Percentiles rank a stretch among this genome's conserved stretches.
Conservation (phyloP, 768 basidiomycete genomes). For the Trametes villosa region DNA sequence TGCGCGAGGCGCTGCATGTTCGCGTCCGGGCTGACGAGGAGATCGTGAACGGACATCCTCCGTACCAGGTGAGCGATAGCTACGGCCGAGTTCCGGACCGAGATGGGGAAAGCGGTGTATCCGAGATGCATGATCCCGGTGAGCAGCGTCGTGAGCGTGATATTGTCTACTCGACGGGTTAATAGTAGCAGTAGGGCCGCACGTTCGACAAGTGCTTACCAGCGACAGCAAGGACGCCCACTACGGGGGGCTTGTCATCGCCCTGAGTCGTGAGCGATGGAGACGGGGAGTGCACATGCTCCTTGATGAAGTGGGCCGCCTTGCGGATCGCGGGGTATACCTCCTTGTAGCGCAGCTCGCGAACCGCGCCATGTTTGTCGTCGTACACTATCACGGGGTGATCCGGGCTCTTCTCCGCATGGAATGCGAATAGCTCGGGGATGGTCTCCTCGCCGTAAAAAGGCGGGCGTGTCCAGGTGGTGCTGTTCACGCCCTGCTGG, state of each 20-base stretch:
- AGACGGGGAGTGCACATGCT: constrained; percentile 3
- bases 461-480: constrained; percentile 39
- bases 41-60: constrained; percentile 26
- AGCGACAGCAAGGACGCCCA: constrained; percentile 29
- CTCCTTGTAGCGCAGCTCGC: constrained; percentile 31
- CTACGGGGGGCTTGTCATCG: constrained; percentile 14
- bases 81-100: constrained; percentile 38
- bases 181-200: not conserved
- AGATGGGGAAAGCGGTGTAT: constrained; percentile 38
- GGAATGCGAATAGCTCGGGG: constrained; percentile 43
- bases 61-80: constrained; percentile 42
- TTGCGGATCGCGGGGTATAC: constrained; percentile 32
- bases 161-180: constrained; percentile 26
- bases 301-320: constrained; percentile 26
- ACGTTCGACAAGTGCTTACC: constrained; percentile 5
- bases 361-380: constrained; percentile 21
- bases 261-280: constrained; percentile 2
- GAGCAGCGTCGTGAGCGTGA: constrained; percentile 19
- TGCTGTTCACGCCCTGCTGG: constrained; percentile 6
- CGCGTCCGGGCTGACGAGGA: constrained; percentile 30
- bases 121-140: constrained; percentile 28
- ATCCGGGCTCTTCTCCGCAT: constrained; percentile 34
- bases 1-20: constrained; percentile 24
- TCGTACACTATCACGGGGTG: constrained; percentile 39
- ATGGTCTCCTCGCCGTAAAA: constrained; percentile 40